Evolutionary conservation across 2,329 filamentous ascomycete species (phyloP).

Genomic region (Colletotrichum falcatum): DNA sequence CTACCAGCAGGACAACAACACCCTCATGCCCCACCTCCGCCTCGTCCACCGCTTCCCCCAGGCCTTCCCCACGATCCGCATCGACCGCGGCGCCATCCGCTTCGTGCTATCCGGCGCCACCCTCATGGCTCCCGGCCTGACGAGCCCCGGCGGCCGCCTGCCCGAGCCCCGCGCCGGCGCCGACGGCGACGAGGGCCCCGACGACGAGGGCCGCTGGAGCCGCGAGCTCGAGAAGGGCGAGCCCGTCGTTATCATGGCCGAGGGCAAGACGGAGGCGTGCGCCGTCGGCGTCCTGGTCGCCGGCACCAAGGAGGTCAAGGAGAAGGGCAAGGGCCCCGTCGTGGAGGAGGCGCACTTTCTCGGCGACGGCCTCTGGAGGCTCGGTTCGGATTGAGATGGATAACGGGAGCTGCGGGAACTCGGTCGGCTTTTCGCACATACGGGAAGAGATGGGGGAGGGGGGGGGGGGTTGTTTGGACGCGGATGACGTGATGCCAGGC

Average conservation of each 20-base stretch:
- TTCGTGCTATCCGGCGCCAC: constrained; percentile 95
- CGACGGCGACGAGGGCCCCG: constrained; percentile 58
- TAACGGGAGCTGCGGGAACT: background rate
- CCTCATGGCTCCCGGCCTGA: constrained; percentile 95
- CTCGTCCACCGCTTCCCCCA: constrained; percentile 91
- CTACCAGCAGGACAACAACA: constrained; percentile 84
- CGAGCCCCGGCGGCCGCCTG: constrained; percentile 82
- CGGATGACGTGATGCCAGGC: background rate
- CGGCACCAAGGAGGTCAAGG: constrained; percentile 92
- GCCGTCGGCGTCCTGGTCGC: constrained; percentile 86
- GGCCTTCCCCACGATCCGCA: constrained; percentile 85
- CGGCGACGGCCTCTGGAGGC: constrained; percentile 92
- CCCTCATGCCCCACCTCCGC: constrained; percentile 86
- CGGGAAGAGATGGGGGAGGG: background rate
- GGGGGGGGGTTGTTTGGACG: background rate
- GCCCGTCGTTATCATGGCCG: constrained; percentile 89
- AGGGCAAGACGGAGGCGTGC: constrained; percentile 94
- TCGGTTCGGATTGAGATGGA: constrained; percentile 61
- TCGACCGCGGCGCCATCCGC: constrained; percentile 95
- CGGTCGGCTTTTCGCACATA: constrained; percentile 1
- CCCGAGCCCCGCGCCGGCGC: constrained; percentile 65
- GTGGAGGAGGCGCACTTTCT: constrained; percentile 95
- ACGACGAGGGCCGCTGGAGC: constrained; percentile 68
- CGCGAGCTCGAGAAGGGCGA: constrained; percentile 81
- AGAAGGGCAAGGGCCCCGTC: constrained; percentile 92